Conservation (phyloP, 805 yeast genomes). For the Starmerella bombicola region DNA sequence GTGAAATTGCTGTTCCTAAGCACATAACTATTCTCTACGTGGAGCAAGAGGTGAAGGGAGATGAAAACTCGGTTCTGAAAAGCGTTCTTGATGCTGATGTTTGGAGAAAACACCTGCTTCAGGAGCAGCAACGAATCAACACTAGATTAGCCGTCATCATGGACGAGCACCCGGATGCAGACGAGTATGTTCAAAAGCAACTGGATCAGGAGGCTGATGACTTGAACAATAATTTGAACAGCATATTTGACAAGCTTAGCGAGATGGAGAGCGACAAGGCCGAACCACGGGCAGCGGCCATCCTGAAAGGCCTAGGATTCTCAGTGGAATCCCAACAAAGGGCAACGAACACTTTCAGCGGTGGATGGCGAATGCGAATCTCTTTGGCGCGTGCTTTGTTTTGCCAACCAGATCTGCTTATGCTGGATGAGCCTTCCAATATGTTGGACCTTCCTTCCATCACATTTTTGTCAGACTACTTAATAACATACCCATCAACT, state of each 20-base stretch:
- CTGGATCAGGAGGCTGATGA: conserved; percentile 86
- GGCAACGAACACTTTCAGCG: conserved; percentile 86
- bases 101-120: conserved; percentile 83
- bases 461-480: conserved; percentile 78
- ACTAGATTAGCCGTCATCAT: conserved; percentile 70
- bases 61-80: conserved; percentile 79
- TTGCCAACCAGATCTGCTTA: conserved; percentile 86
- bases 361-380: conserved; percentile 99
- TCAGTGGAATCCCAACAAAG: conserved; percentile 69
- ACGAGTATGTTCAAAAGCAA: conserved; percentile 42
- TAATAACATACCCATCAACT: conserved; percentile 83
- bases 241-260: conserved; percentile 64
- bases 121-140: conserved; percentile 50
- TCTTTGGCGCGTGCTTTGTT: conserved; percentile 96
- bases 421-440: conserved; percentile 97
- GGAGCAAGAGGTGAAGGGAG: conserved; percentile 94
- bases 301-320: conserved; percentile 86
- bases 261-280: conserved; percentile 98
- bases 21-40: conserved; percentile 93
- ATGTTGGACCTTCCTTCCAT: conserved; percentile 99
- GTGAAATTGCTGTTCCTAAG: conserved; percentile 88
- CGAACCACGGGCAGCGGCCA: conserved; percentile 91
- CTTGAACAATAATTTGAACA: conserved; percentile 62
- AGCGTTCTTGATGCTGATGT: conserved; percentile 99
- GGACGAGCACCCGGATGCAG: conserved; percentile 43